Conservation (phyloP, 1,284 basidiomycete species). For the Peniophora sp. region DNA sequence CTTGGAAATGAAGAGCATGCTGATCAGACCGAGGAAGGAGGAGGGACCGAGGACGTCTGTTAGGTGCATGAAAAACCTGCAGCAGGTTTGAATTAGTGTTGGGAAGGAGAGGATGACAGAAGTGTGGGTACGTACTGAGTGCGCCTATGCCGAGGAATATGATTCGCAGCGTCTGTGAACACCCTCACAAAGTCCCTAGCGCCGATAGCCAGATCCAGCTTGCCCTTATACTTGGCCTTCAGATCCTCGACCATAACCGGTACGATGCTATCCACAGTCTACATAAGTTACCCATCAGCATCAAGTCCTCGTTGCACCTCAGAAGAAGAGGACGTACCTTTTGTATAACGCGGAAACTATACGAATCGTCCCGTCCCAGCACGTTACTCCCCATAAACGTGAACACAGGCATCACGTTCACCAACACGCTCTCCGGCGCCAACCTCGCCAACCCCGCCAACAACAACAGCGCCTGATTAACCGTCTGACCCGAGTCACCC, state of each 20-base stretch:
- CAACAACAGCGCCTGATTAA: slow-evolving; percentile 89
- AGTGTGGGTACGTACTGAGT: slow-evolving; percentile 49
- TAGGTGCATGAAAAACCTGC: slow-evolving; percentile 88
- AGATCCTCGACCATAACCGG: slow-evolving; percentile 85
- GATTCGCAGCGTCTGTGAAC: slow-evolving; percentile 83
- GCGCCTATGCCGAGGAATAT: slow-evolving; percentile 83
- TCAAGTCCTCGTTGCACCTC: neutral
- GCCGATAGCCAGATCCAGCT: slow-evolving; percentile 57
- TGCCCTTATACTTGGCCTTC: slow-evolving; percentile 42
- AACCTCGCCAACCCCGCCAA: slow-evolving; percentile 81
- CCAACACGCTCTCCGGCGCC: slow-evolving; percentile 85
- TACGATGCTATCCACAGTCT: slow-evolving; percentile 91
- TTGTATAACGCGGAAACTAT: slow-evolving; percentile 93
- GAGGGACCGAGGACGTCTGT: slow-evolving; percentile 76
- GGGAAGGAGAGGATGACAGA: neutral
- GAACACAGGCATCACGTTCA: slow-evolving; percentile 97
- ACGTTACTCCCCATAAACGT: slow-evolving; percentile 98
- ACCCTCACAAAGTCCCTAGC: slow-evolving; percentile 75
- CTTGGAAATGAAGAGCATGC: slow-evolving; percentile 84
- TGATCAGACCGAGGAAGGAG: slow-evolving; percentile 80
- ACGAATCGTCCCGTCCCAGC: slow-evolving; percentile 93
- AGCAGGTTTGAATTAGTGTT: slow-evolving; percentile 3
- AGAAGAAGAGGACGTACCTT: slow-evolving; percentile 41
- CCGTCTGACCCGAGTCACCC: slow-evolving; percentile 89
- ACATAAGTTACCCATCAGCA: neutral